Conservation (phyloP, 352 stramenopile species). For the Globisporangium echinulatum region DNA sequence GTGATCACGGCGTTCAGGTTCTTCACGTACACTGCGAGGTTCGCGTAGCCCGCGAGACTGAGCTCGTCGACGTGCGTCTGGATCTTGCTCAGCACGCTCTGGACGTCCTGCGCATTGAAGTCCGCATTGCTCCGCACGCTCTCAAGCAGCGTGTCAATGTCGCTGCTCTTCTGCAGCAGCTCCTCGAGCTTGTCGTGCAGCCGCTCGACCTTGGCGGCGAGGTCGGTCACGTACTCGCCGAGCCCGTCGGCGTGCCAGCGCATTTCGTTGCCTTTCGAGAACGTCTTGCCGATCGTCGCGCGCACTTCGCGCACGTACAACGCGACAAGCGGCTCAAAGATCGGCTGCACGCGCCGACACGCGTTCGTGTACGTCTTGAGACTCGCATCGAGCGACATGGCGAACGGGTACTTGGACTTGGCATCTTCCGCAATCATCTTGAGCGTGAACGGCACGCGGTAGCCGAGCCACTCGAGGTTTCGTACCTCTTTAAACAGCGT, state of each 20-base stretch:
- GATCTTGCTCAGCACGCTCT: constrained; percentile 74
- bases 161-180: constrained; percentile 88
- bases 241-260: constrained; percentile 84
- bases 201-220: constrained; percentile 91
- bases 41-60: constrained; percentile 92
- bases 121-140: constrained; percentile 52
- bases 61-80: constrained; percentile 93
- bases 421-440: constrained; percentile 96
- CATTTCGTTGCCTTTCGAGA: constrained; percentile 86
- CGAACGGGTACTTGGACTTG: constrained; percentile 95
- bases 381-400: constrained; percentile 95
- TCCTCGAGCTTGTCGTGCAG: constrained; percentile 99
- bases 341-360: constrained; percentile 72
- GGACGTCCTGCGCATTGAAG: constrained; percentile 40
- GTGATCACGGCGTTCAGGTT: constrained; percentile 88
- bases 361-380: constrained; percentile 91
- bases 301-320: constrained; percentile 79
- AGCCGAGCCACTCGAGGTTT: constrained; percentile 98
- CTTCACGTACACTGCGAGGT: constrained; percentile 90
- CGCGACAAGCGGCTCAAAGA: constrained; percentile 73
- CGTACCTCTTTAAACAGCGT: constrained; percentile 98
- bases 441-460: constrained; percentile 93
- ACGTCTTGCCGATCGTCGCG: constrained; percentile 84
- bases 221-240: constrained; percentile 81
- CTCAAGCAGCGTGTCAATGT: constrained; percentile 90